A percentile compares a stretch with the other conserved stretches of the same genome.
Evolutionary conservation across 768 basidiomycete species (phyloP).

Genomic region (Phanerochaete carnosa): DNA sequence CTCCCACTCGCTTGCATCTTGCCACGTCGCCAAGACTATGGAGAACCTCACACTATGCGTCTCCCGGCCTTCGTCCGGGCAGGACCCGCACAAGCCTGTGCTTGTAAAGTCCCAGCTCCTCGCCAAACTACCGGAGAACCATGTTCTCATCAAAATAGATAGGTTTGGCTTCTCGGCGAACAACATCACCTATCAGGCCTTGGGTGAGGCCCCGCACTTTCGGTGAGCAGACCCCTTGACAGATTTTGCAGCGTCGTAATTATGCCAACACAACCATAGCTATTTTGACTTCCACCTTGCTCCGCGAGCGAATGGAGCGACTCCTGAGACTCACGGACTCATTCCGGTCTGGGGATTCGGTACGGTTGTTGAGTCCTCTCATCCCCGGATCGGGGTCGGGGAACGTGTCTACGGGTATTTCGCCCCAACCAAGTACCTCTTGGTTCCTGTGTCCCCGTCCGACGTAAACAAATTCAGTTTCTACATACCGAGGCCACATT

Average conservation of each 20-base stretch:
- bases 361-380: slow-evolving; percentile 47
- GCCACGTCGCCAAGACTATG: background rate
- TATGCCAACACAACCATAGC: slow-evolving; percentile 29
- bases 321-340: slow-evolving; percentile 52
- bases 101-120: slow-evolving; percentile 19
- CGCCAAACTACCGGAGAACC: slow-evolving; percentile 1
- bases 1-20: background rate
- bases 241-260: background rate
- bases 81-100: slow-evolving; percentile 25
- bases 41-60: slow-evolving; percentile 33
- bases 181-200: slow-evolving; percentile 66
- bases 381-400: slow-evolving; percentile 44
- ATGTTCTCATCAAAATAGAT: slow-evolving; percentile 30
- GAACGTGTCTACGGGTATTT: slow-evolving; percentile 66
- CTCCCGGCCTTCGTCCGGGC: slow-evolving; percentile 35
- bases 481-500: slow-evolving; percentile 56
- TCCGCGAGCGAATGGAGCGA: slow-evolving; percentile 38
- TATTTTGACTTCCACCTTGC: slow-evolving; percentile 66
- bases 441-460: slow-evolving; percentile 46
- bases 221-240: slow-evolving; percentile 22
- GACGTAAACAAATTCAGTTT: slow-evolving; percentile 55
- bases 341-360: slow-evolving; percentile 76
- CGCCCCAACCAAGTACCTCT: slow-evolving; percentile 54
- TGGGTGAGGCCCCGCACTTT: slow-evolving; percentile 41
- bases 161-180: slow-evolving; percentile 72